Conservation (phyloP, 129 eudicot genomes). For the Artemisia argyi region DNA sequence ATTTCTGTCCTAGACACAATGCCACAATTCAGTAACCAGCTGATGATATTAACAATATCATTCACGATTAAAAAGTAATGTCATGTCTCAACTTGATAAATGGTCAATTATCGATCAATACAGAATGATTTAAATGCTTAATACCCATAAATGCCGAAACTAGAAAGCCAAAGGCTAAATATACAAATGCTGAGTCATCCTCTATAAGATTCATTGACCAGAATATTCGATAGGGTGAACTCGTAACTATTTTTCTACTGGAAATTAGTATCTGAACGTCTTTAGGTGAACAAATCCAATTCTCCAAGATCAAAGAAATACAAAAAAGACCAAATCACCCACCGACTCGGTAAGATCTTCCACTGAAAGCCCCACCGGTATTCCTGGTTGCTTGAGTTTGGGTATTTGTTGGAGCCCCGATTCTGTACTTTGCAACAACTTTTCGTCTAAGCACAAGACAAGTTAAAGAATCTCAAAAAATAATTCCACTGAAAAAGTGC, state of each 20-base stretch:
- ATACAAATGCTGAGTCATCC: not conserved
- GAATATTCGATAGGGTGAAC: not conserved
- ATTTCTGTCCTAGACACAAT: too few species aligned
- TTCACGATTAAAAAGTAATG: too few species aligned
- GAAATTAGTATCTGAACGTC: not conserved
- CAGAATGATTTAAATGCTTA: not conserved
- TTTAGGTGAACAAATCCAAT: not conserved
- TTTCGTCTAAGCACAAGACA: constrained; percentile 1
- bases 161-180: not conserved
- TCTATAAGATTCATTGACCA: not conserved
- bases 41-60: too few species aligned
- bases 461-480: constrained; percentile 7
- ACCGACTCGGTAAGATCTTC: constrained; percentile 28
- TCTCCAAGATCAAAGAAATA: not conserved
- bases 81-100: too few species aligned
- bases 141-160: not conserved
- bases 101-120: not conserved
- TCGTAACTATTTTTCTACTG: not conserved
- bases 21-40: too few species aligned
- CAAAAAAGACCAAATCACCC: not conserved
- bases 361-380: constrained; percentile 15
- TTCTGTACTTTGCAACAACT: constrained; percentile 26
- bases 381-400: constrained; percentile 6
- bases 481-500: not conserved
- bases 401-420: constrained; percentile 18